phyloP scores from a whole-genome alignment of 1,139 yeast genomes.

The Sugiyamaella castrensis region DNA sequence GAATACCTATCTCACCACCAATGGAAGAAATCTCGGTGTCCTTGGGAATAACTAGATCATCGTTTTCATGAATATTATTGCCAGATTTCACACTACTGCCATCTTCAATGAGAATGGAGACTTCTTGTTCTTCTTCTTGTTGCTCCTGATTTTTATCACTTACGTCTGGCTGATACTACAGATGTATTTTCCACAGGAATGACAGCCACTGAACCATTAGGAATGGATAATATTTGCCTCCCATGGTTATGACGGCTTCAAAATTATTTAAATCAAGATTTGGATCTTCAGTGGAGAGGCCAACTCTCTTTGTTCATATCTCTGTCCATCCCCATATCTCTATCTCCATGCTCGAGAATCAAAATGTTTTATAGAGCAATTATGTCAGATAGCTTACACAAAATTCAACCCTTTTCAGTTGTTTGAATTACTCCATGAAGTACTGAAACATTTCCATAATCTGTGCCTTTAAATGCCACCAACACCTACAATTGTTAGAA shows the following conservation, averaged over 20 bases:
- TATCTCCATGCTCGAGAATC: too few species aligned
- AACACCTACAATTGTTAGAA: slow-evolving; percentile 46
- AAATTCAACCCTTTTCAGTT: too few species aligned
- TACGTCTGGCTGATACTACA: slow-evolving; percentile 31
- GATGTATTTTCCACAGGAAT: slow-evolving; percentile 51
- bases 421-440: slow-evolving; percentile 86
- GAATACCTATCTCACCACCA: slow-evolving; percentile 50
- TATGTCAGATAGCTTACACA: too few species aligned
- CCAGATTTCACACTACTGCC: slow-evolving; percentile 47
- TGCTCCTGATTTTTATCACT: slow-evolving; percentile 39
- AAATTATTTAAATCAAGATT: too few species aligned
- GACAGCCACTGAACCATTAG: slow-evolving; percentile 50
- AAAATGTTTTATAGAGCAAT: too few species aligned
- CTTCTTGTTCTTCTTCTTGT: slow-evolving; percentile 40
- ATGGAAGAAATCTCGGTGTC: slow-evolving; percentile 39
- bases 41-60: slow-evolving; percentile 36
- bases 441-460: slow-evolving; percentile 84
- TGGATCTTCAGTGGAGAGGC: too few species aligned
- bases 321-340: too few species aligned
- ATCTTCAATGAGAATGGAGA: slow-evolving; percentile 34
- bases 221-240: too few species aligned
- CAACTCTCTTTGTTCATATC: too few species aligned
- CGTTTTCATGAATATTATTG: too few species aligned
- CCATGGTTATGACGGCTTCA: too few species aligned
- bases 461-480: slow-evolving; percentile 67